Evolutionary conservation across 1,139 yeast genomes (phyloP).

Genomic region (Candida labiduridarum): DNA sequence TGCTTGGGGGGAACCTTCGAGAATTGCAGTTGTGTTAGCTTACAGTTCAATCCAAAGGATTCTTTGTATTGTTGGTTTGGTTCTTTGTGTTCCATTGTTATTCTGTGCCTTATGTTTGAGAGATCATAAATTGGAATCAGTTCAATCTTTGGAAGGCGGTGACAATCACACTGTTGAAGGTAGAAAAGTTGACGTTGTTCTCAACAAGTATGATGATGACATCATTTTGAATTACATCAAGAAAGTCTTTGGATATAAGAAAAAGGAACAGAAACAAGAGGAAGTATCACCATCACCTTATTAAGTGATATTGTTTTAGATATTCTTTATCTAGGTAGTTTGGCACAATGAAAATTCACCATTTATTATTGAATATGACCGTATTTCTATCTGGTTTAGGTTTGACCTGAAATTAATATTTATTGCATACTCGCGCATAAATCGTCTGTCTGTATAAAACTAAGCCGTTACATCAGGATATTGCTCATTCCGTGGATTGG

Average conservation of each 20-base stretch:
- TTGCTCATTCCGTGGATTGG: no score
- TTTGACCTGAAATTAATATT: no score
- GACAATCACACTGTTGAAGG: slow-evolving; percentile 16
- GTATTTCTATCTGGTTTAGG: no score
- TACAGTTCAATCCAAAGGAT: slow-evolving; percentile 62
- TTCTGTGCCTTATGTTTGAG: slow-evolving; percentile 52
- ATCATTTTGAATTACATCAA: slow-evolving; percentile 9
- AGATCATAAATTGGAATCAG: slow-evolving; percentile 50
- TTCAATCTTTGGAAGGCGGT: slow-evolving; percentile 38
- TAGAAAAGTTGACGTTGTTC: slow-evolving; percentile 41
- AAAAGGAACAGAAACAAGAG: background rate
- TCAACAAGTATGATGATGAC: slow-evolving; percentile 42
- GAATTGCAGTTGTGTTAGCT: slow-evolving; percentile 57
- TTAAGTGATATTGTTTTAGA: no score
- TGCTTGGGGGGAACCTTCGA: slow-evolving; percentile 63
- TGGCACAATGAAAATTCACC: no score
- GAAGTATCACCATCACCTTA: no score
- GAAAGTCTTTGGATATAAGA: background rate
- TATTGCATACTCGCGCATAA: no score
- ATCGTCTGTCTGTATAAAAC: no score
- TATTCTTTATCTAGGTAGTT: no score
- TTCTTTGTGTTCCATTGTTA: slow-evolving; percentile 56
- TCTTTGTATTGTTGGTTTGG: slow-evolving; percentile 57
- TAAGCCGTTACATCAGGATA: no score
- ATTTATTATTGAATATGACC: no score